Evolutionary conservation across 148 eudicot genomes (phyloP).

Genomic region (Hydrangea macrophylla): DNA sequence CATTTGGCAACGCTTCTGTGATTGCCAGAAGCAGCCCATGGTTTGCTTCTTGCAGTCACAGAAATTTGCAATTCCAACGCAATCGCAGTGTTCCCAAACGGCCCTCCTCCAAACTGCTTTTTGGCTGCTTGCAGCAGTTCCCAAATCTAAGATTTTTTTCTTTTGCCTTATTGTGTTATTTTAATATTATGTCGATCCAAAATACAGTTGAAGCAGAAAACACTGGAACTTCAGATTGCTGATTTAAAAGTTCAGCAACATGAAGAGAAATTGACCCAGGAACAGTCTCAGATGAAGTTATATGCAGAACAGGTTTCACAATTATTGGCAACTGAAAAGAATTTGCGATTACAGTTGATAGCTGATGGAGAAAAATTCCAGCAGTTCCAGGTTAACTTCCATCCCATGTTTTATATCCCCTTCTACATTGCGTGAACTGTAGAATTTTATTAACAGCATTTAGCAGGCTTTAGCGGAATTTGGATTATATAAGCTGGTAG

Average conservation of each 20-base stretch:
- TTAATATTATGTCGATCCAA: constrained; percentile 1
- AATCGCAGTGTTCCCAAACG: too few relatives aligned
- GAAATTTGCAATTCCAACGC: too few relatives aligned
- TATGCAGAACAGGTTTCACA: constrained; percentile 89
- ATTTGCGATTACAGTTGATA: constrained; percentile 76
- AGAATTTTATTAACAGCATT: neutral
- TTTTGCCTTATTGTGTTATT: neutral
- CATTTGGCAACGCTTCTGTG: too few relatives aligned
- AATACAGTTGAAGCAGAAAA: constrained; percentile 86
- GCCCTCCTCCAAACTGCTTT: too few relatives aligned
- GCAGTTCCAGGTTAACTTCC: constrained; percentile 72
- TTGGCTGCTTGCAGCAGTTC: too few relatives aligned
- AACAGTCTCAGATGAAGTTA: constrained; percentile 77
- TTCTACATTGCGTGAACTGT: neutral
- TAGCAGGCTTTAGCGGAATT: neutral
- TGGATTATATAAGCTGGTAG: neutral
- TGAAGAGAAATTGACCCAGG: constrained; percentile 73
- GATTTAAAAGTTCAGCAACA: constrained; percentile 83
- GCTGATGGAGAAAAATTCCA: constrained; percentile 98
- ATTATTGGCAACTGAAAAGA: constrained; percentile 78
- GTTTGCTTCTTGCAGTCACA: too few relatives aligned
- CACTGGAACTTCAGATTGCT: constrained; percentile 87
- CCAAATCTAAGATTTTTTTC: neutral
- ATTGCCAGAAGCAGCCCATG: too few relatives aligned
- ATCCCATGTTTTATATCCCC: neutral